A percentile compares a stretch with the other conserved stretches of the same genome.
phyloP scores from a whole-genome alignment of 768 basidiomycete species.

The Tulasnella sp. region DNA sequence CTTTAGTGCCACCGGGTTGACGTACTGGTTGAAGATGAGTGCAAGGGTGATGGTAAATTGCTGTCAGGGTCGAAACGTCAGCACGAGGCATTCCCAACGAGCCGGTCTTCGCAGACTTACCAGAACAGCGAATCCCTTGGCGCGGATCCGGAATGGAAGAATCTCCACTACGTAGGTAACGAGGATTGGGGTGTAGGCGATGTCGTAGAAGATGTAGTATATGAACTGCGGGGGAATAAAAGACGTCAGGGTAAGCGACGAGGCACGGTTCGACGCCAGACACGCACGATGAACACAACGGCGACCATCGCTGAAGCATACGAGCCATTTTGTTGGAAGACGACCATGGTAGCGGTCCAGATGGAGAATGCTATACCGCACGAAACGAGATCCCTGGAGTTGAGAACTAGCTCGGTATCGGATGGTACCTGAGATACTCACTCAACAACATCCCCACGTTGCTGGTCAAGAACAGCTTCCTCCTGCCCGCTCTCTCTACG shows the following conservation, averaged over 20 bases:
- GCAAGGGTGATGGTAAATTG: slow-evolving; percentile 70
- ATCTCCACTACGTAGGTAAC: slow-evolving; percentile 89
- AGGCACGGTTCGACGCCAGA: background rate
- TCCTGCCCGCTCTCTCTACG: slow-evolving; percentile 68
- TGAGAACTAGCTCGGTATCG: background rate
- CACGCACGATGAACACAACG: slow-evolving; percentile 42
- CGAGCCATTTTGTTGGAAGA: slow-evolving; percentile 39
- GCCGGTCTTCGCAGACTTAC: background rate
- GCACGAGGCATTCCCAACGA: background rate
- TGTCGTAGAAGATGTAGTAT: slow-evolving; percentile 33
- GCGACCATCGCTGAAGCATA: slow-evolving; percentile 38
- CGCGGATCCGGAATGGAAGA: slow-evolving; percentile 77
- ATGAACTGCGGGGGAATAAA: slow-evolving; percentile 3
- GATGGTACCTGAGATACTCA: slow-evolving; percentile 41
- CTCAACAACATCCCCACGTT: slow-evolving; percentile 62
- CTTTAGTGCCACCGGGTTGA: slow-evolving; percentile 77
- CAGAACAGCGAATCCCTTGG: slow-evolving; percentile 83
- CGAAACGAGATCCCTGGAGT: background rate
- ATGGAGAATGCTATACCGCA: slow-evolving; percentile 52
- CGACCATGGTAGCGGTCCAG: slow-evolving; percentile 58
- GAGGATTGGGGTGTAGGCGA: slow-evolving; percentile 74
- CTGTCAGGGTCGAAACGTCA: slow-evolving; percentile 43
- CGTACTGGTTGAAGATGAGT: slow-evolving; percentile 87
- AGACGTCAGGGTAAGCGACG: background rate
- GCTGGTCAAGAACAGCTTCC: slow-evolving; percentile 67